Base-by-base conservation (phyloP, 2,329 filamentous ascomycete species). In the Rachicladosporium sp. region DNA sequence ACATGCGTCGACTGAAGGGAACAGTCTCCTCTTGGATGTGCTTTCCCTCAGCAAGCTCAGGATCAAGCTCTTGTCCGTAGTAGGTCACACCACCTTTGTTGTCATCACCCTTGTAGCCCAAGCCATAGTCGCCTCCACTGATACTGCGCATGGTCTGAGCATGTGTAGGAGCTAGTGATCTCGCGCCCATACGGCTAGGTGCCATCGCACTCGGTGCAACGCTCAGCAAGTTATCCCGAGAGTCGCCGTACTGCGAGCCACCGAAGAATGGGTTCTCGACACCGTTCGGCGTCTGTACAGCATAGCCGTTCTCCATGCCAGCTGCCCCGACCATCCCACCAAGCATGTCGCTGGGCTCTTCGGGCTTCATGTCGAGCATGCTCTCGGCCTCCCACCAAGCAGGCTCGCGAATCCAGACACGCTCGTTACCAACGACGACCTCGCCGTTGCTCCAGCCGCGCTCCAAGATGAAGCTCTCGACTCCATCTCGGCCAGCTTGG, bases 371-470 rank as follows among this genome's bases (percentile, higher is more conserved):
- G 54, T 98, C 91, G 21, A 96, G 78, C 82, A 95, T 93, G 45
- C 76, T 84, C 64, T 98, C 91, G 4, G 88, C 89, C 62, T 96
- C 89, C 89, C 89, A 96, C 89, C 91, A 98, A 2, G 88, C 83
- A 42, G 69, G 73, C 62, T 98, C 91, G 36, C 89, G 77, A 68
- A 96, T 88, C 91, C 91, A 98, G 32, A 98, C 78, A 27, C 91
- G 82, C 60, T 96, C 87, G 42, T 78, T 80, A 40, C 91, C 91
- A 27, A 96, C 70, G 4, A 94, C 78, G 2, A 96, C 87, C 63
- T 96, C 91, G 31, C 91, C 91, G 51, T 98, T 98, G 64, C 86
- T 95, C 91, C 91, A 98, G 1, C 91, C 91, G 43, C 91, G 79
- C 62, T 96, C 88, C 36, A 96, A 72, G 42, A 93, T 73, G 86